A percentile compares a stretch with the other conserved stretches of the same genome.
Conservation (phyloP, 768 basidiomycete genomes). For the Russula vinacea region DNA sequence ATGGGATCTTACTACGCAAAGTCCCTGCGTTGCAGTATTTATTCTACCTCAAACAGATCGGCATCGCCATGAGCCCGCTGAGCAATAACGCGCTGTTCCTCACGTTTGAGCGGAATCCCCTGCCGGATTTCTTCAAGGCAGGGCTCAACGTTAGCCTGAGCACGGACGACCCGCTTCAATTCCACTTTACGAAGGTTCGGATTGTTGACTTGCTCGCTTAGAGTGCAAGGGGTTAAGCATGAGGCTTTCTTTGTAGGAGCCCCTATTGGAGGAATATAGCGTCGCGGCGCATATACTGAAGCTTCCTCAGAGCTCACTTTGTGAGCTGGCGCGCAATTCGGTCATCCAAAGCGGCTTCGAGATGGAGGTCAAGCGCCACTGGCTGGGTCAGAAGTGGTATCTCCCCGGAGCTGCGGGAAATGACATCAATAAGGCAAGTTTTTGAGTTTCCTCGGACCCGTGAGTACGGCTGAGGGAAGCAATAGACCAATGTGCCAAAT, state of each 20-base stretch:
- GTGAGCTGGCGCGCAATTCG: slow-evolving; percentile 97
- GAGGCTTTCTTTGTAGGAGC: slow-evolving; percentile 62
- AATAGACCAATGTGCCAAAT: slow-evolving; percentile 94
- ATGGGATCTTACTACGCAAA: slow-evolving; percentile 97
- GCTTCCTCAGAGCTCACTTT: slow-evolving; percentile 87
- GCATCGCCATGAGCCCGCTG: slow-evolving; percentile 97
- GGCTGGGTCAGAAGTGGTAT: slow-evolving; percentile 93
- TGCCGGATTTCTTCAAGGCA: slow-evolving; percentile 95
- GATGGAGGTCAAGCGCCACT: slow-evolving; percentile 95
- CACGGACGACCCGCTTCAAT: slow-evolving; percentile 93
- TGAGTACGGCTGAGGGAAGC: neutral
- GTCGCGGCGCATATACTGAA: slow-evolving; percentile 99
- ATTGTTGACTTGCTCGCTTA: neutral
- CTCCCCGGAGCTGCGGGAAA: slow-evolving; percentile 90
- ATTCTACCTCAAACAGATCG: slow-evolving; percentile 97
- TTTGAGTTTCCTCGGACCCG: neutral
- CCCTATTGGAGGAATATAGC: slow-evolving; percentile 92
- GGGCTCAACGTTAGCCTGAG: slow-evolving; percentile 95
- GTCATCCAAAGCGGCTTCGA: slow-evolving; percentile 97
- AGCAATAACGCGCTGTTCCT: slow-evolving; percentile 98
- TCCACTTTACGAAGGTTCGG: slow-evolving; percentile 94
- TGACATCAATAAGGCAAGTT: slow-evolving; percentile 84
- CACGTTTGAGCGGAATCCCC: slow-evolving; percentile 93
- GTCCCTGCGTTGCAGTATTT: slow-evolving; percentile 96
- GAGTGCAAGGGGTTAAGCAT: neutral